Base-by-base conservation (phyloP, 108 stramenopile genomes). In the Skeletonema costatum region DNA sequence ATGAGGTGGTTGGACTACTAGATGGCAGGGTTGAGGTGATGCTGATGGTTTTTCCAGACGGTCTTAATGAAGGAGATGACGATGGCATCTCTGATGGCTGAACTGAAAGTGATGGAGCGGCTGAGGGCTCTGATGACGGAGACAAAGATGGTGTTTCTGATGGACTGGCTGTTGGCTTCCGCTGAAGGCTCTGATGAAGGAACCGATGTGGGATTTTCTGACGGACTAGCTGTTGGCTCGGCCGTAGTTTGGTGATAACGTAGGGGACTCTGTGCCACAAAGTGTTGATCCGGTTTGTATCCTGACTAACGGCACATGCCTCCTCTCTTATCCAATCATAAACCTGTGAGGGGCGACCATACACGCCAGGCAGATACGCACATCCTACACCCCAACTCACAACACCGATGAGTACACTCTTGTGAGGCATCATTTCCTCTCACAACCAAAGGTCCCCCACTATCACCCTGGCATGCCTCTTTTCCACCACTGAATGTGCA, bases 331-430 rank as follows among this genome's bases (percentile, higher is more conserved):
- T 80, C 83, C 83, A 84, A 32, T 66, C 56, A 32, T 71, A 71
- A 35, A 16, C 75, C 65, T 65, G 12, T n/a, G 63, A 66, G n/a
- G 78, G 59, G 16, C 77, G 77, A n/a, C 73, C 58, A 35, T 86
- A 86, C 3, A 86, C 80, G 1, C 82, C 82, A 1, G 81, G 81
- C 48, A 83, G 76, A 33, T 83, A 42, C n/a, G 73, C 81, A 70
- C 81, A 82, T 30, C 82, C 78, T 6, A 80, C 41, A 30, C 85
- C 85, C 80, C 80, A 86, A 21, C 70, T 73, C 1, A 86, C 85
- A 21, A 83, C 61, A 21, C 85, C 85, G 44, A 86, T 70, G 33
- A 79, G 75, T 11, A 71, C 42, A 36, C n/a, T 80, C 78, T 46
- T 69, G 68, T 42, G 30, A 38, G 16, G 42, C 73, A 60, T 66